A percentile compares a stretch with the other conserved stretches of the same genome.
Conservation (phyloP, 192 early-diverging fungal genomes). For the Lobosporangium transversale region DNA sequence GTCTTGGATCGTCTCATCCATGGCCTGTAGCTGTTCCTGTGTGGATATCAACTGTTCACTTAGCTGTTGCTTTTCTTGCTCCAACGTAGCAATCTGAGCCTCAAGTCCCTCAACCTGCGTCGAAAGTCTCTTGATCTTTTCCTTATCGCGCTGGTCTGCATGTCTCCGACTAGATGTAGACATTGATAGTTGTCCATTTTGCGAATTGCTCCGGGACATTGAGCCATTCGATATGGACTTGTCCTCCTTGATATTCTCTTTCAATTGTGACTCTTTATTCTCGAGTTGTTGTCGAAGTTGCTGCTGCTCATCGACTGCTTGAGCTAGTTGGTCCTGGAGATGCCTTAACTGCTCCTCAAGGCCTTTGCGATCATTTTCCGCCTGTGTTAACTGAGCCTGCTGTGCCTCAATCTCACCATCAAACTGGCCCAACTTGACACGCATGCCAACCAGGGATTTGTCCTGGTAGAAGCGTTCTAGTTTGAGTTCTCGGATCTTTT, state of each 20-base stretch:
- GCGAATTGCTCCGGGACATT: background rate
- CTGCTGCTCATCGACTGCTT: conserved; percentile 3
- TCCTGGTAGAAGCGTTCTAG: conserved; percentile 12
- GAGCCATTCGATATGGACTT: background rate
- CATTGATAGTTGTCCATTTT: too few species aligned
- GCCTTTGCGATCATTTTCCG: conserved; percentile 11
- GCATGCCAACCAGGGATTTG: conserved; percentile 6
- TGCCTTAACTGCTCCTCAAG: conserved; percentile 12
- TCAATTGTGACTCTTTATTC: background rate
- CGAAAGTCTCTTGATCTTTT: background rate
- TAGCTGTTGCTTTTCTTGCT: conserved; percentile 20
- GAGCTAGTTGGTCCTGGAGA: conserved; percentile 15
- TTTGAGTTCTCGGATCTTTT: conserved; percentile 7
- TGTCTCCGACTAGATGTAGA: conserved; percentile 1
- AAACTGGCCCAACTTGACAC: conserved; percentile 20
- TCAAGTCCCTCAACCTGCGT: conserved; percentile 5
- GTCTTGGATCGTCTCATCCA: conserved; percentile 31
- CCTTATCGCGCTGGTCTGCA: background rate
- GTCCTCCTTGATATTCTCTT: conserved; percentile 1
- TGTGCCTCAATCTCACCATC: conserved; percentile 27
- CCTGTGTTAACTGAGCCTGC: conserved; percentile 19
- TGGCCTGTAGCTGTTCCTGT: conserved; percentile 9
- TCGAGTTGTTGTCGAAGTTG: conserved; percentile 26
- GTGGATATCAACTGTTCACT: conserved; percentile 1
- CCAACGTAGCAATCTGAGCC: conserved; percentile 3